Evolutionary conservation across 2,329 filamentous ascomycete genomes (phyloP).

Genomic region (Periconia sp.): DNA sequence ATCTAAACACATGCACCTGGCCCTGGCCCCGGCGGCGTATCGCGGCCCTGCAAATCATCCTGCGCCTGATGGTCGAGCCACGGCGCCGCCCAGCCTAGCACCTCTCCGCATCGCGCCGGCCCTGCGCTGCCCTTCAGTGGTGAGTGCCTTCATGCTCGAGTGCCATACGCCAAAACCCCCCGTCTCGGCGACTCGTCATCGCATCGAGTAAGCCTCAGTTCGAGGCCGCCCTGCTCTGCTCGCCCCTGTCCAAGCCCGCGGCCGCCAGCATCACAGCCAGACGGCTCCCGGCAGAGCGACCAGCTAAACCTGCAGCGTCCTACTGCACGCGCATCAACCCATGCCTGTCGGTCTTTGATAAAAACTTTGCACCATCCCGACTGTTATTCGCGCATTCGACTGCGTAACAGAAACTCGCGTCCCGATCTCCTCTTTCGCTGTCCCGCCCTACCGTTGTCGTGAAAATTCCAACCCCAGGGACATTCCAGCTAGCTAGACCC

Average conservation of each 20-base stretch:
- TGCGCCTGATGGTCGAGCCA: no score
- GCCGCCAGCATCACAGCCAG: no score
- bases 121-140: no score
- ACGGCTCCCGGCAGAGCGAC: no score
- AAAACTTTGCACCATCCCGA: slow-evolving; percentile 16
- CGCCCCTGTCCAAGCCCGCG: no score
- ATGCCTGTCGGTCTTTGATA: slow-evolving; percentile 23
- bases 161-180: no score
- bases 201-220: no score
- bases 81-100: no score
- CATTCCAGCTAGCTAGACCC: slow-evolving; percentile 19
- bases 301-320: slow-evolving; percentile 7
- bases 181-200: no score
- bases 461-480: slow-evolving; percentile 30
- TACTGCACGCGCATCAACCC: slow-evolving; percentile 15
- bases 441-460: slow-evolving; percentile 12
- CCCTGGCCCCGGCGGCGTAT: slow-evolving; percentile 21
- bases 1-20: slow-evolving; percentile 31
- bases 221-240: no score
- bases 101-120: no score
- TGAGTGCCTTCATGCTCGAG: no score
- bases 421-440: slow-evolving; percentile 9
- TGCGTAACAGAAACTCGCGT: slow-evolving; percentile 33
- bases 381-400: slow-evolving; percentile 22
- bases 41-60: slow-evolving; percentile 27